Evolutionary conservation across 2,329 filamentous ascomycete species (phyloP), one percentile per base, ranked within the genome.

Genomic region (Huntiella decipiens): DNA sequence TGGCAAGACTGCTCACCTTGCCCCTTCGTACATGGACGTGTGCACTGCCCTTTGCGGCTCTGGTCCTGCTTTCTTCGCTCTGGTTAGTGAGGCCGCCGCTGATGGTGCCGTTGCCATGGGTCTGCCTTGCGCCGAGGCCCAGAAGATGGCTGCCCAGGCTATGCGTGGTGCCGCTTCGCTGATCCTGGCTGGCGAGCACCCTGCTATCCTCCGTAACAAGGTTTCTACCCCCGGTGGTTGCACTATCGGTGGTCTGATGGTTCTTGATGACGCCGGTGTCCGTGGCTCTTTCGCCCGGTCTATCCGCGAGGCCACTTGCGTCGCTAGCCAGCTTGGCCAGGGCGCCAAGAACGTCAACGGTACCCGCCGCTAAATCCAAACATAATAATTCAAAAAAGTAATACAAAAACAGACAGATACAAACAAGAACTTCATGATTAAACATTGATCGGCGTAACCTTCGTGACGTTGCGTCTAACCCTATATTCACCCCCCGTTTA

Each of bases 91-190:
- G 61, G 79, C 79, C 5, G 71, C 81, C 39, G 75, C 82, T 11
- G 82, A 87, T 54, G 82, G 81, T 5, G 82, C 76, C 3, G 79
- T 88, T 1, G 80, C 82, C 11, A 83, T 85, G 77, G 82, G 82
- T 0, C 56, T 88, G 31, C 79, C 81, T 3, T 67, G 81, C 41
- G 71, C 70, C 2, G 80, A 86, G 56, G 82, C 82, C 1, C 75
- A 77, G 57, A 64, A 73, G 50, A 86, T 88, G 80, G 81, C 81
- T 19, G 78, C 81, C 1, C 82, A 88, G 65, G 76, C 77, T 10
- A 84, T 86, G 78, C 70, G 73, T 52, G 82, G 82, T 16, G 75
- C 79, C 0, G 78, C 81, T 0, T 74, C 71, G 0, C 56, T 87
- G 54, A 74, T 87, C 8, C 65, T 82, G 46, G 69, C 63, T 46